phyloP scores from a whole-genome alignment of 2,329 filamentous ascomycete genomes.

The Lasiodiplodia theobromae region DNA sequence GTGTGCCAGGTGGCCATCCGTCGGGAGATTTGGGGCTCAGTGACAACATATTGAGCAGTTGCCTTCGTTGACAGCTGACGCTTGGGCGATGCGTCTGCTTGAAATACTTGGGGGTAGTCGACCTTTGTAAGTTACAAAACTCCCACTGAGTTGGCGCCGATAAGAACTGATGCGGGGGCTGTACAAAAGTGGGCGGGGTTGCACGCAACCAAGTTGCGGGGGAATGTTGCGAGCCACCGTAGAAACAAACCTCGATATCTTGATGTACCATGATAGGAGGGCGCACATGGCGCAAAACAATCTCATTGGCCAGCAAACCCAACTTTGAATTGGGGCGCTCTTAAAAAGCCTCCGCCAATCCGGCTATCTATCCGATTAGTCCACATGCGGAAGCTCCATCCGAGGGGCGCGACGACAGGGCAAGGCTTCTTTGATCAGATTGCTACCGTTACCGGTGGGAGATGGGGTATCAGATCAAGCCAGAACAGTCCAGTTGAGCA shows the following conservation, averaged over 20 bases:
- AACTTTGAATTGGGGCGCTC: background rate
- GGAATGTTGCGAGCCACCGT: background rate
- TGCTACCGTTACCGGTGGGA: background rate
- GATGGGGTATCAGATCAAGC: background rate
- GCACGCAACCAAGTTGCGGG: background rate
- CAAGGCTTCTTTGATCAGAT: background rate
- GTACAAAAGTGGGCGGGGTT: background rate
- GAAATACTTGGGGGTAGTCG: background rate
- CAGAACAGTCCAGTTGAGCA: background rate
- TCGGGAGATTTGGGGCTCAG: background rate
- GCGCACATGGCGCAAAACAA: background rate
- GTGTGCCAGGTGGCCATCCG: background rate
- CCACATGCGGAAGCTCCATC: conserved; percentile 1
- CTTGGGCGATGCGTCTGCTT: background rate
- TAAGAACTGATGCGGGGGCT: background rate
- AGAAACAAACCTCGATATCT: background rate
- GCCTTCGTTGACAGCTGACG: background rate
- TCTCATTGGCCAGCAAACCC: background rate
- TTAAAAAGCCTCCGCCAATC: background rate
- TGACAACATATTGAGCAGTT: background rate
- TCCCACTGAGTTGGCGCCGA: background rate
- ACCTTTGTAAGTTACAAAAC: background rate
- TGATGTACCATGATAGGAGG: background rate
- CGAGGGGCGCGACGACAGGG: background rate
- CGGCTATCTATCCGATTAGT: background rate